Conservation (phyloP, 495 filamentous ascomycete species). For the Astrothelium subdiscretum region DNA sequence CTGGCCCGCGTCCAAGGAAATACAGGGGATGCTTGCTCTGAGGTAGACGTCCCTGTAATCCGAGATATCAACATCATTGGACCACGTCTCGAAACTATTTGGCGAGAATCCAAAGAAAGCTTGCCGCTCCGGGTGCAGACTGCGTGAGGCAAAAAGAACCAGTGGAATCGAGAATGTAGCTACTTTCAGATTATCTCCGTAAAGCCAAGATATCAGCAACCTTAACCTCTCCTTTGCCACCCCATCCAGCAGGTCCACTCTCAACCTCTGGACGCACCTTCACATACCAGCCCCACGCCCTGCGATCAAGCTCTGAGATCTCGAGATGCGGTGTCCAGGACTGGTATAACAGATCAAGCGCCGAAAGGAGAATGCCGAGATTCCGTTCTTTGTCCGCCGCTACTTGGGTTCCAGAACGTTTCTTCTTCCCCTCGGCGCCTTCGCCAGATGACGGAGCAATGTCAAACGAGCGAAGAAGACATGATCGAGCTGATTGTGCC, state of each 20-base stretch:
- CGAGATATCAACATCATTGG: neutral
- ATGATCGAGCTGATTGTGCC: conserved; percentile 48
- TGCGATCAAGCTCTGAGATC: conserved; percentile 52
- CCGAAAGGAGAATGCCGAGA: conserved; percentile 50
- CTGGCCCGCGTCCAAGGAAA: neutral
- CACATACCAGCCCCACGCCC: conserved; percentile 73
- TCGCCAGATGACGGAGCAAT: conserved; percentile 13
- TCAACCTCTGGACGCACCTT: conserved; percentile 62
- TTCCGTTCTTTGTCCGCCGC: conserved; percentile 52
- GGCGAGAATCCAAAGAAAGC: neutral
- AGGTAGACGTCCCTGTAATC: neutral
- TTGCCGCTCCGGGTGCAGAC: neutral
- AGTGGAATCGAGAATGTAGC: no score
- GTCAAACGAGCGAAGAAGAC: conserved; percentile 51
- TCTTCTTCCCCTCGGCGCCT: conserved; percentile 27
- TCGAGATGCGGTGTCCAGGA: conserved; percentile 54
- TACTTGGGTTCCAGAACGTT: conserved; percentile 22
- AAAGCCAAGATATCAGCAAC: conserved; percentile 55
- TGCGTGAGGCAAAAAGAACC: no score
- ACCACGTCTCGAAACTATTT: neutral
- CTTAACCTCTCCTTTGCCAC: conserved; percentile 59
- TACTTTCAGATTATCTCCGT: conserved; percentile 34
- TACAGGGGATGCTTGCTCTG: neutral
- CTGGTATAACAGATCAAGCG: conserved; percentile 54
- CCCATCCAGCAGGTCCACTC: conserved; percentile 63